Base-by-base conservation (phyloP, 495 filamentous ascomycete genomes). In the Neurospora pannonica region DNA sequence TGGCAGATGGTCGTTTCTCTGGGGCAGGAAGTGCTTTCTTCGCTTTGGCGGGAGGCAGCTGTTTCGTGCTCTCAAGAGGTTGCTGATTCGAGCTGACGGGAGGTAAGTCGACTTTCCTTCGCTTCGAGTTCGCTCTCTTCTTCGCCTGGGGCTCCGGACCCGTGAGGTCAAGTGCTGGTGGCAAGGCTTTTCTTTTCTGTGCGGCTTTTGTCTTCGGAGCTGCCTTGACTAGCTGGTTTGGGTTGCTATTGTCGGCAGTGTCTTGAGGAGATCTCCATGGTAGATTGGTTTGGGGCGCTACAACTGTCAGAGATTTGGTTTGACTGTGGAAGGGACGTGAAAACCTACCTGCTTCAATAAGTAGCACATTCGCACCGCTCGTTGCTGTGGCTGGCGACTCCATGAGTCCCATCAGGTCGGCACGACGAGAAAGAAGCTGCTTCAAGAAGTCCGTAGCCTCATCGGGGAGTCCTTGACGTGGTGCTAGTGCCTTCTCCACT, bases 341-440 rank as follows among this genome's bases (percentile, higher is more conserved):
- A 15, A 67, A 67, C 28, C 13, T 67, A 67, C 54, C 28, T 67
- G 54, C 54, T 67, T 67, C 28, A 7, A 67, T 31, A 67, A 67
- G 24, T 42, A 37, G 17, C 31, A 31, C 40, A 19, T 40, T 38
- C 34, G 31, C 2, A 11, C n/a, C 36, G 28, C 24, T 40, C n/a
- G 34, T 19, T n/a, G 19, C 37, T 60, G 60, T 70, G 34, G 19
- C 21, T 24, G 24, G 4, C 6, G 46, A 10, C 8, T 77, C 72
- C 24, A 78, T 43, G 5, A 74, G 9, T 6, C 31, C 67, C 70
- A 78, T 72, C 11, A 79, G n/a, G 1, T 74, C 74, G 7, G 74
- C 73, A 13, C 73, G 73, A 3, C 71, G 76, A 11, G 75, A 72
- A 9, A 71, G 39, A 6, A 80, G 62, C 21, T 74, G 37, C 17